phyloP scores from a whole-genome alignment of 2,329 filamentous ascomycete genomes.

The Emergomyces orientalis region DNA sequence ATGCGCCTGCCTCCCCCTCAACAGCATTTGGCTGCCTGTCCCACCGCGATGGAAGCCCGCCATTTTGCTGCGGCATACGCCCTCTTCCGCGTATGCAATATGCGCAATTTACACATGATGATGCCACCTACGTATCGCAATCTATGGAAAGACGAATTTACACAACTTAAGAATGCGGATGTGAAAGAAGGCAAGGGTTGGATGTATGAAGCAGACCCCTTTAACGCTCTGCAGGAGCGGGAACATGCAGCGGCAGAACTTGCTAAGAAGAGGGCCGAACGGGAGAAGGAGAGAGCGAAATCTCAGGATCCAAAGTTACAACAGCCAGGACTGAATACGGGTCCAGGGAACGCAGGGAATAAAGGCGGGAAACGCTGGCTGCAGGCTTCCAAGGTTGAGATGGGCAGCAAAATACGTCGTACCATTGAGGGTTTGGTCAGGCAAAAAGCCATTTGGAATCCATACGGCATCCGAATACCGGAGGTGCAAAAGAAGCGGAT shows the following conservation, averaged over 20 bases:
- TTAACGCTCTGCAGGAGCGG: conserved; percentile 67
- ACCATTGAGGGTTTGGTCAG: conserved; percentile 74
- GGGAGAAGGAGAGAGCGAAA: conserved; percentile 47
- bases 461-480: conserved; percentile 59
- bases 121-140: conserved; percentile 82
- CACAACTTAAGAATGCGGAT: conserved; percentile 70
- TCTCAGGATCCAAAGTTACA: conserved; percentile 58
- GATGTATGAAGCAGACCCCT: conserved; percentile 95
- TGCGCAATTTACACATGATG: conserved; percentile 92
- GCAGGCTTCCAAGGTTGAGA: conserved; percentile 79
- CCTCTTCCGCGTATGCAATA: conserved; percentile 83
- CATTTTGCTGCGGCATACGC: conserved; percentile 91
- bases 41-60: conserved; percentile 77
- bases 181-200: conserved; percentile 66
- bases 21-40: conserved; percentile 63
- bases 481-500: conserved; percentile 49
- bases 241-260: conserved; percentile 66
- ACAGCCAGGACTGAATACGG: conserved; percentile 40
- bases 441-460: conserved; percentile 76
- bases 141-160: conserved; percentile 83
- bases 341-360: conserved; percentile 28
- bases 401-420: conserved; percentile 70
- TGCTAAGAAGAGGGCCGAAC: conserved; percentile 70
- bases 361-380: conserved; percentile 48
- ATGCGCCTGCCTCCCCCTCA: conserved; percentile 71